Conservation (phyloP, 2,329 filamentous ascomycete species). For the Pestalotiopsis sp. region DNA sequence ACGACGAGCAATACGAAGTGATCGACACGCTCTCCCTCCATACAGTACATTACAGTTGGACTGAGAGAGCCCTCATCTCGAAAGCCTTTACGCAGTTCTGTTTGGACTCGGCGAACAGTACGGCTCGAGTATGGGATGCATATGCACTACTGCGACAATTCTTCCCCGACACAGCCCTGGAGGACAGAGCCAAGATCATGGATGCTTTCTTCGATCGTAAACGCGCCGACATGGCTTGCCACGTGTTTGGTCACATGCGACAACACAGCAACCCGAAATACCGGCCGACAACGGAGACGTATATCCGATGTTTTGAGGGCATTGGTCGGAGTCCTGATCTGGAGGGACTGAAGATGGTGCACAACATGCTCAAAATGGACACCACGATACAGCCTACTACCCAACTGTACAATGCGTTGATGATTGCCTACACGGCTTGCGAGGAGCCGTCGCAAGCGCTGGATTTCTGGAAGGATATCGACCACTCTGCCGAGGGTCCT, state of each 20-base stretch:
- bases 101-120: constrained; percentile 62
- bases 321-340: constrained; percentile 64
- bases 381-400: constrained; percentile 78
- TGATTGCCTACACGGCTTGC: constrained; percentile 80
- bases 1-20: constrained; percentile 77
- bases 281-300: constrained; percentile 73
- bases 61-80: constrained; percentile 69
- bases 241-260: constrained; percentile 95
- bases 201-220: constrained; percentile 76
- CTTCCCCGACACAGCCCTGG: constrained; percentile 67
- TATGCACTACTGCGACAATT: constrained; percentile 69
- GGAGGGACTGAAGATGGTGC: constrained; percentile 72
- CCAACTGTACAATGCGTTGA: constrained; percentile 77
- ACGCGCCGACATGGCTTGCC: constrained; percentile 80
- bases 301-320: constrained; percentile 77
- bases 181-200: constrained; percentile 74
- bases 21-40: constrained; percentile 82
- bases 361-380: constrained; percentile 96
- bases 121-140: constrained; percentile 64
- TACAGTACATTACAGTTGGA: constrained; percentile 68
- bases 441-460: constrained; percentile 69
- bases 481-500: constrained; percentile 82
- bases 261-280: constrained; percentile 64
- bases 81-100: constrained; percentile 70
- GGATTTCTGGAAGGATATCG: constrained; percentile 83